A percentile compares a stretch with the other conserved stretches of the same genome.
Evolutionary conservation across 2,329 filamentous ascomycete species (phyloP).

Genomic region (Xylariaceae sp.): DNA sequence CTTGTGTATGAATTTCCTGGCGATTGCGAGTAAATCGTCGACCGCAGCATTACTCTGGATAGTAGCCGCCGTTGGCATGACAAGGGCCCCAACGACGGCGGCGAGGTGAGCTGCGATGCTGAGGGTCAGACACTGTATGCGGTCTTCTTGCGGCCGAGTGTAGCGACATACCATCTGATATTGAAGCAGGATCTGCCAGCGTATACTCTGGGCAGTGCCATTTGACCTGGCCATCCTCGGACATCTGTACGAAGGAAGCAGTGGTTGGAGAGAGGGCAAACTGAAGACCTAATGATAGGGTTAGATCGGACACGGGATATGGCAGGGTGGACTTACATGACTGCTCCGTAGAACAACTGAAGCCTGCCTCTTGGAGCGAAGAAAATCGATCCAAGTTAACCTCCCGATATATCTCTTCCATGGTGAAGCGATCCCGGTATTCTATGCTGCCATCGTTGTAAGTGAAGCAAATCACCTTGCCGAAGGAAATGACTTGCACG

Average conservation of each 20-base stretch:
- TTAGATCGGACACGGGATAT: constrained; percentile 4
- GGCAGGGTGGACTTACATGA: constrained; percentile 44
- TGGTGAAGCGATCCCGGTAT: constrained; percentile 67
- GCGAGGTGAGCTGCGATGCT: constrained; percentile 40
- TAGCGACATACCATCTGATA: constrained; percentile 40
- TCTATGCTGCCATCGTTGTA: constrained; percentile 77
- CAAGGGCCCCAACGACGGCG: constrained; percentile 55
- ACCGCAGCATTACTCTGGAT: constrained; percentile 43
- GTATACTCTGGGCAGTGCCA: constrained; percentile 51
- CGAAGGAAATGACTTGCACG: constrained; percentile 60
- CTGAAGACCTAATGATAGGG: constrained; percentile 40
- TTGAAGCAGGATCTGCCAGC: constrained; percentile 38
- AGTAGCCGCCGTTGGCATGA: constrained; percentile 41
- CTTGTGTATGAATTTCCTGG: constrained; percentile 40
- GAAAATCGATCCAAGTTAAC: constrained; percentile 58
- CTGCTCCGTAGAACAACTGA: constrained; percentile 58
- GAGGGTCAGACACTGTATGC: constrained; percentile 11
- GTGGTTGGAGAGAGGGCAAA: constrained; percentile 54
- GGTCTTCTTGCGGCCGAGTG: too few species aligned
- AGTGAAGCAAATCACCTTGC: constrained; percentile 62
- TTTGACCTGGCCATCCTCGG: constrained; percentile 49
- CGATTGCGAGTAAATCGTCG: constrained; percentile 66
- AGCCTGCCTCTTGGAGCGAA: constrained; percentile 70
- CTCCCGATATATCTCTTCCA: constrained; percentile 60
- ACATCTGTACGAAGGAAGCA: constrained; percentile 50